Conservation (phyloP, 768 basidiomycete genomes). For the Kwoniella heveanensis region DNA sequence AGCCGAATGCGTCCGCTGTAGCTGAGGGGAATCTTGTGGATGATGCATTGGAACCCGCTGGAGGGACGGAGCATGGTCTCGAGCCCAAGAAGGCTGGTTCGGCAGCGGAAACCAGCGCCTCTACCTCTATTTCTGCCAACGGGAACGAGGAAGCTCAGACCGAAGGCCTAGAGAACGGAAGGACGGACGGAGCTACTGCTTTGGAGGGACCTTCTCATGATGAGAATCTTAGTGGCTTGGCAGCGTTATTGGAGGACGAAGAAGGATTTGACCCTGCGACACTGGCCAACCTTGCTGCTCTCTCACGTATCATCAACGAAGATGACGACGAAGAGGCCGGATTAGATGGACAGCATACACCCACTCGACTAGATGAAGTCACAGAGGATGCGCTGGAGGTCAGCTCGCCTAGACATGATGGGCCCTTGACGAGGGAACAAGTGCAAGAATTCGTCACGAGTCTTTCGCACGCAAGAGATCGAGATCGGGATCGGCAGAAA, state of each 20-base stretch:
- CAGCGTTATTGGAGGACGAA: conserved; percentile 20
- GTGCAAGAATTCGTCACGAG: conserved; percentile 31
- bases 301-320: conserved; percentile 34
- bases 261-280: conserved; percentile 44
- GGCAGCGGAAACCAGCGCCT: neutral
- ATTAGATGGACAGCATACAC: neutral
- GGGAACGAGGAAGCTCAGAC: neutral
- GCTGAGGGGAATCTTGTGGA: neutral
- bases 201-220: neutral
- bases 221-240: conserved; percentile 3
- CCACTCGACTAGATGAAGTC: neutral
- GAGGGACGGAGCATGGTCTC: too few species aligned
- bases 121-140: neutral
- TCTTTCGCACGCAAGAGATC: conserved; percentile 11
- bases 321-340: conserved; percentile 22
- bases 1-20: neutral
- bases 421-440: conserved; percentile 31
- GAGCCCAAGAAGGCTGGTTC: neutral
- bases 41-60: neutral
- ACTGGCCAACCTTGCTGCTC: conserved; percentile 44
- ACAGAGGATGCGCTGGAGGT: conserved; percentile 13
- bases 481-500: conserved; percentile 2
- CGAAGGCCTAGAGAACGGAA: neutral
- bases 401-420: conserved; percentile 10
- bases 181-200: neutral